These are phyloP conservation scores for Antrodiella citrinella DNA, from an alignment of 768 basidiomycete species.

Conservation along the genomic window DNA sequence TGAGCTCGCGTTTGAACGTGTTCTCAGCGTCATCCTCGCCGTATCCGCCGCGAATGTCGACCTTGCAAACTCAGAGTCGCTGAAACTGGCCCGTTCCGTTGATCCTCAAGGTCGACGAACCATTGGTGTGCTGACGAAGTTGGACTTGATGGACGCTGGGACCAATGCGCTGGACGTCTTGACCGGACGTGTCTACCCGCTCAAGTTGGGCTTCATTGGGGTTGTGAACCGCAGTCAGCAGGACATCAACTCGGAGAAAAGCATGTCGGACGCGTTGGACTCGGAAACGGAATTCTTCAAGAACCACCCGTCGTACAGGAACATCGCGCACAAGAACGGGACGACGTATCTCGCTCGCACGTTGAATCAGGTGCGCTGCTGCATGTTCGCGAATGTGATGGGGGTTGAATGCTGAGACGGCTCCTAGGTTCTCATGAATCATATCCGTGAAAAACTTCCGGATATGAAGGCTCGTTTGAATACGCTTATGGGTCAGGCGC, in stretches of 20 bases:
- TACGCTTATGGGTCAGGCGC: conserved; percentile 97
- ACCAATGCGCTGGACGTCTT: conserved; percentile 96
- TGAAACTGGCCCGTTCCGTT: conserved; percentile 92
- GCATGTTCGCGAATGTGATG: background rate
- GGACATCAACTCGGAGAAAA: conserved; percentile 86
- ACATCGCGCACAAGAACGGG: conserved; percentile 96
- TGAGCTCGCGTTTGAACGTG: background rate
- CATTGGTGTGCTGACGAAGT: conserved; percentile 93
- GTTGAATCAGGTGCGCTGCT: conserved; percentile 70
- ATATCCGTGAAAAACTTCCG: conserved; percentile 96
- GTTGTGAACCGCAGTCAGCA: conserved; percentile 97
- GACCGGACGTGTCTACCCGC: conserved; percentile 93
- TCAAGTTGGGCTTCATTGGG: conserved; percentile 97
- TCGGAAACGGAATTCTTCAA: conserved; percentile 89
- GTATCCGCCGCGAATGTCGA: conserved; percentile 98
- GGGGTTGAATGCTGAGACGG: background rate
- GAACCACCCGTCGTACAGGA: conserved; percentile 84
- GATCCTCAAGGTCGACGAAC: conserved; percentile 96
- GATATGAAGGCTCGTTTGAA: conserved; percentile 99
- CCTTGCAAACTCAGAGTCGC: conserved; percentile 95
- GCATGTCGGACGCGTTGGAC: conserved; percentile 76
- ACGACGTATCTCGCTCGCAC: conserved; percentile 91
- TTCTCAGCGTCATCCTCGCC: conserved; percentile 80
- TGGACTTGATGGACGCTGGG: conserved; percentile 98
- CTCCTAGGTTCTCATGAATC: conserved; percentile 80